Percentiles rank a stretch among this genome's conserved stretches.
Evolutionary conservation across 2,329 filamentous ascomycete genomes (phyloP).

Genomic region (Zopfia rhizophila): DNA sequence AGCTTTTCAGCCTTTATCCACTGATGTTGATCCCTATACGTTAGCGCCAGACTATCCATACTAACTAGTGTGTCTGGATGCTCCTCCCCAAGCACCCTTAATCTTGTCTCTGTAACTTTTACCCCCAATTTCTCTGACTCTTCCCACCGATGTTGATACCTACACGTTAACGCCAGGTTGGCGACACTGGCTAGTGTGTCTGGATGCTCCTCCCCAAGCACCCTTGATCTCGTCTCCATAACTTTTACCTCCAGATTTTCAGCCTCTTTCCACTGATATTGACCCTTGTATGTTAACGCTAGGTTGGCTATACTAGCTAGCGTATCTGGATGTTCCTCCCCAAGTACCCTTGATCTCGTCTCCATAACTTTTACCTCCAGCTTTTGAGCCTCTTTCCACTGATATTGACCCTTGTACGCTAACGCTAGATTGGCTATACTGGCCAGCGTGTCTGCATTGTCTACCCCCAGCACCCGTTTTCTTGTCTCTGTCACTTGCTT

Average conservation of each 20-base stretch:
- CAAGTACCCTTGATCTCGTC: conserved; percentile 12
- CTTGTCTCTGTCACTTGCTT: conserved; percentile 9
- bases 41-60: conserved; percentile 13
- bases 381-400: conserved; percentile 15
- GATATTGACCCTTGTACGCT: conserved; percentile 5
- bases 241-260: conserved; percentile 9
- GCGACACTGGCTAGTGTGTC: conserved; percentile 12
- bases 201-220: conserved; percentile 10
- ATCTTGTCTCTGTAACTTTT: conserved; percentile 10
- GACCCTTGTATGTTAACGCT: conserved; percentile 12
- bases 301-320: conserved; percentile 9
- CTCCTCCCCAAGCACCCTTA: conserved; percentile 16
- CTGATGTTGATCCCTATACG: conserved; percentile 10
- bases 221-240: conserved; percentile 8
- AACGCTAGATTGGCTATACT: conserved; percentile 12
- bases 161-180: conserved; percentile 12
- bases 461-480: conserved; percentile 8
- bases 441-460: conserved; percentile 14
- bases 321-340: conserved; percentile 14
- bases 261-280: conserved; percentile 12
- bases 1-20: conserved; percentile 12
- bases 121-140: conserved; percentile 6
- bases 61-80: conserved; percentile 13
- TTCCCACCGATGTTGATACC: conserved; percentile 5
- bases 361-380: conserved; percentile 8